These are phyloP conservation scores for Leccinum olivaceopallidum DNA, from an alignment of 768 basidiomycete species.

Conservation along the genomic window DNA sequence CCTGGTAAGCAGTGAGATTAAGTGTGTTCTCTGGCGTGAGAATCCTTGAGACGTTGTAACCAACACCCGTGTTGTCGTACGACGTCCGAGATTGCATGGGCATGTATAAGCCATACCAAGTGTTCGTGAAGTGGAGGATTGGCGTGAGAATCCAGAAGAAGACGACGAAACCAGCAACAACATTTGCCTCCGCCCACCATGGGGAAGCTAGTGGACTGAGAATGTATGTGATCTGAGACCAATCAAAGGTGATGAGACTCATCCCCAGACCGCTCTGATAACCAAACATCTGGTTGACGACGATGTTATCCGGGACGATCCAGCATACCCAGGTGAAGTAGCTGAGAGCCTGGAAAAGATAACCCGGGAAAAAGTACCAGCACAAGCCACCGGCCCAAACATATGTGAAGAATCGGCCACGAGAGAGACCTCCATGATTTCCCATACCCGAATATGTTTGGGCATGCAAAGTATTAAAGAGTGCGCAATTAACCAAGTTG, in stretches of 20 bases:
- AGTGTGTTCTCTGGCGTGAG: constrained; percentile 35
- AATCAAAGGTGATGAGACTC: constrained; percentile 80
- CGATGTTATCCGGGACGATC: constrained; percentile 72
- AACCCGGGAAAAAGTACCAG: constrained; percentile 71
- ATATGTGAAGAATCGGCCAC: constrained; percentile 53
- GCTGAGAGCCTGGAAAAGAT: constrained; percentile 66
- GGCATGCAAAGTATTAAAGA: constrained; percentile 76
- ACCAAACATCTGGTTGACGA: constrained; percentile 78
- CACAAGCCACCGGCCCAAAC: constrained; percentile 40
- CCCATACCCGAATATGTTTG: constrained; percentile 48
- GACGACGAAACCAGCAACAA: constrained; percentile 36
- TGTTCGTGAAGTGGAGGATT: constrained; percentile 35
- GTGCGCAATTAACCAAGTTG: constrained; percentile 67
- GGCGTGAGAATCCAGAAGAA: constrained; percentile 36
- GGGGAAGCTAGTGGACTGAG: constrained; percentile 36
- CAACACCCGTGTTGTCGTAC: constrained; percentile 43
- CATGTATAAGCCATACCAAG: constrained; percentile 40
- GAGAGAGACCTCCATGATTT: constrained; percentile 45
- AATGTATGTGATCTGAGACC: constrained; percentile 71
- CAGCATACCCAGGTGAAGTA: constrained; percentile 62
- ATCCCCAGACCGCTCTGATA: constrained; percentile 58
- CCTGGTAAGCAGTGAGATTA: constrained; percentile 35
- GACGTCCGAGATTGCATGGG: constrained; percentile 43
- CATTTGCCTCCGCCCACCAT: constrained; percentile 43
- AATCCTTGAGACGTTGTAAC: constrained; percentile 42